Evolutionary conservation across 805 yeast species (phyloP).

Genomic region (Yarrowia porcina): DNA sequence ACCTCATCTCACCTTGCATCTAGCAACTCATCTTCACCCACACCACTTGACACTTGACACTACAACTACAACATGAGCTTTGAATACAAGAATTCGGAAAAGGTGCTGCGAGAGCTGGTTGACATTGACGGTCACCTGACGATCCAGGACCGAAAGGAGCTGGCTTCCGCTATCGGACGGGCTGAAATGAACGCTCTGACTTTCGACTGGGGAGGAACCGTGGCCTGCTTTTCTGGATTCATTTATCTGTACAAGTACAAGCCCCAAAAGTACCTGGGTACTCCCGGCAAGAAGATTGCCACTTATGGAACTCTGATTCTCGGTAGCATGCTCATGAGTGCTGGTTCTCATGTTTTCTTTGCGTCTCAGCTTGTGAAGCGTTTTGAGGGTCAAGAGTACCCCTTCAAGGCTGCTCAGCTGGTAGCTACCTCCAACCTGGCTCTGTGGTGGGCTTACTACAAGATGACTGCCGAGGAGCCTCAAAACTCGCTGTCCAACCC

Average conservation of each 20-base stretch:
- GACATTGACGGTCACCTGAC: constrained; percentile 20
- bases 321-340: background rate
- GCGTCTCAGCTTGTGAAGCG: background rate
- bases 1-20: too few relatives aligned
- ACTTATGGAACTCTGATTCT: background rate
- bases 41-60: too few relatives aligned
- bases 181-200: constrained; percentile 18
- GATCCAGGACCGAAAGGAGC: constrained; percentile 19
- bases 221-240: background rate
- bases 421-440: constrained; percentile 7
- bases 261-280: constrained; percentile 1
- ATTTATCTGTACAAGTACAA: constrained; percentile 16
- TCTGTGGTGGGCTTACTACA: constrained; percentile 24
- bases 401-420: background rate
- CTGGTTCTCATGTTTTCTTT: background rate
- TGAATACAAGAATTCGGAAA: constrained; percentile 15
- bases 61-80: constrained; percentile 1
- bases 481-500: constrained; percentile 21
- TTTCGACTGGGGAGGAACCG: constrained; percentile 14
- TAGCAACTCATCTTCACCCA: too few relatives aligned
- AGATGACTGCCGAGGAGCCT: constrained; percentile 25
- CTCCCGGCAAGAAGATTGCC: background rate
- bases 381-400: constrained; percentile 3
- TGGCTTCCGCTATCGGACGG: constrained; percentile 6
- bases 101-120: background rate